Conservation (phyloP, 345 rosid species). For the Boechera divaricarpa region DNA sequence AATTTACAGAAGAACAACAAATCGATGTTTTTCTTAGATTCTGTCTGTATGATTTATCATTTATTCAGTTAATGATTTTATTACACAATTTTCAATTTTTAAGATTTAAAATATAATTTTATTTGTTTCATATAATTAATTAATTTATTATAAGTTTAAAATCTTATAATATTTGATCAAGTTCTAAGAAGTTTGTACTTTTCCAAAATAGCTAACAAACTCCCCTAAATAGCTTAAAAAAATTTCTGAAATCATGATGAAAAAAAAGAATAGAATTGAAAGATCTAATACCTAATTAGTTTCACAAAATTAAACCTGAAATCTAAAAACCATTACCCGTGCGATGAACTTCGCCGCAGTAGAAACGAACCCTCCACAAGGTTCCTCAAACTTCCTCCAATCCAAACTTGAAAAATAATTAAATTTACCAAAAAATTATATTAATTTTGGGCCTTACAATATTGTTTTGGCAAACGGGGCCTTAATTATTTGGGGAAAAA, state of each 20-base stretch:
- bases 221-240: neutral
- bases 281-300: neutral
- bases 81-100: too few relatives aligned
- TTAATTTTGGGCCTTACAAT: conserved; percentile 13
- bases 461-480: conserved; percentile 15
- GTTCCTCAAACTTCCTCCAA: conserved; percentile 20
- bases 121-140: too few relatives aligned
- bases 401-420: conserved; percentile 9
- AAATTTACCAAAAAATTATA: neutral
- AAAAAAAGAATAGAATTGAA: neutral
- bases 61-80: too few relatives aligned
- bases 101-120: too few relatives aligned
- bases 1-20: neutral
- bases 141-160: too few relatives aligned
- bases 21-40: neutral
- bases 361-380: conserved; percentile 10
- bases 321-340: neutral
- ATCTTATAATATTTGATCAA: too few relatives aligned
- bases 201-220: neutral
- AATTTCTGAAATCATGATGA: neutral
- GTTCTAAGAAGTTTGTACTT: too few relatives aligned
- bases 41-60: neutral
- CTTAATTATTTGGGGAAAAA: neutral
- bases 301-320: neutral
- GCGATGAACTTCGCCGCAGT: neutral